These are phyloP conservation scores for Berberis vulgaris DNA, from an alignment of 164 flowering plant species.

Conservation along the genomic window DNA sequence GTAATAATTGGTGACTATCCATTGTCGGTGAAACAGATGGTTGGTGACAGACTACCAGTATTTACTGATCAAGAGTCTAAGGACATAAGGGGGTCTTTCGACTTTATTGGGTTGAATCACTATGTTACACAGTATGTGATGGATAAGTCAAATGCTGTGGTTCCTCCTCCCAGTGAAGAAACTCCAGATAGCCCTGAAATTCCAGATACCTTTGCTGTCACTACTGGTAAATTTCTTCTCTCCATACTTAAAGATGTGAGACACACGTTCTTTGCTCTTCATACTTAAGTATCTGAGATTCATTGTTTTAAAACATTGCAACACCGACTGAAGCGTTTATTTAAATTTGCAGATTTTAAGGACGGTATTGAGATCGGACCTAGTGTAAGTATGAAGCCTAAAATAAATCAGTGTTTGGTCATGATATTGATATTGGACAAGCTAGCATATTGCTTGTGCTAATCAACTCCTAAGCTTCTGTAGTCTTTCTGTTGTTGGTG, in stretches of 20 bases:
- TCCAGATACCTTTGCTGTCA: slow-evolving; percentile 17
- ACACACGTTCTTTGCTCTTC: neutral
- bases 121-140: slow-evolving; percentile 18
- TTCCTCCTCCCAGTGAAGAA: slow-evolving; percentile 8
- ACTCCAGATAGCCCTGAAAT: slow-evolving; percentile 13
- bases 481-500: no score
- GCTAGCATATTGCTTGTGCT: no score
- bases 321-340: neutral
- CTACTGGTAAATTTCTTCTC: slow-evolving; percentile 13
- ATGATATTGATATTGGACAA: neutral
- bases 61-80: slow-evolving; percentile 17
- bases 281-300: neutral
- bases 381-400: slow-evolving; percentile 13
- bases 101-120: slow-evolving; percentile 24
- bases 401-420: neutral
- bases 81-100: slow-evolving; percentile 20
- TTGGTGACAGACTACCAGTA: slow-evolving; percentile 16
- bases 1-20: slow-evolving; percentile 23
- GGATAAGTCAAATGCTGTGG: slow-evolving; percentile 11
- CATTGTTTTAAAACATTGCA: neutral
- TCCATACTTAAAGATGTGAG: neutral
- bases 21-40: slow-evolving; percentile 14
- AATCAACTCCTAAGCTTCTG: no score
- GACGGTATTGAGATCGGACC: slow-evolving; percentile 19
- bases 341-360: slow-evolving; percentile 13